Base-by-base conservation (phyloP, 352 stramenopile species). In the Phytophthora uliginosa region DNA sequence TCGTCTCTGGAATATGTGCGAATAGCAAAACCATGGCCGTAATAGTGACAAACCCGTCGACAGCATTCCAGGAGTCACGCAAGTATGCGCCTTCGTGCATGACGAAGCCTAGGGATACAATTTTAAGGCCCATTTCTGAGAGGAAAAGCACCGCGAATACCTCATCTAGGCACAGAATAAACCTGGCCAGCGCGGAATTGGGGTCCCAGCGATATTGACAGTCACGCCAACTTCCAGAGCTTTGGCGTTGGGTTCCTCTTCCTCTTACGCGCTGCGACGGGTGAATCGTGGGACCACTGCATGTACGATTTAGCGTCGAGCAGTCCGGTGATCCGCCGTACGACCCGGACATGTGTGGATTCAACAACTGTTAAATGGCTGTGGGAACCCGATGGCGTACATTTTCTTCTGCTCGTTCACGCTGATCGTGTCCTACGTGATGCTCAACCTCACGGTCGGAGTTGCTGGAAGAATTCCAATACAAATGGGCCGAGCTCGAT, bases 381-480 rank as follows among this genome's bases (percentile, higher is more conserved):
- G 42, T 2, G 42, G 42, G 6, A 50, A 22, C 42, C 18, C 42
- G 17, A 7, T 50, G 17, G 42, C 42, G 17, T 50, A 50, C 42
- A 9, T 50, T 22, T 50, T 50, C 42, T 50, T 50, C 18, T 50
- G 15, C 42, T 50, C 42, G 18, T 22, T 50, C 15, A 22, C 18
- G 17, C 18, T 22, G 6, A 22, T n/a, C 42, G 42, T 50, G 17
- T 7, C 17, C 6, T 50, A 50, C 42, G 42, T 22, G 17, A n/a
- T 50, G 17, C 7, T 50, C 17, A 50, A 50, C 7, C 42, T 50
- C 7, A 22, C 42, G 18, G 18, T 50, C 82, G 4, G 82, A 94
- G n/a, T 79, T 98, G 58, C 76, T 98, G 9, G 83, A 96, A 33
- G 82, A 94, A 51, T 98, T 98, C 74, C 82, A 90, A 36, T 80